Evolutionary conservation across 495 filamentous ascomycete species (phyloP).

Genomic region (Tuber brumale): DNA sequence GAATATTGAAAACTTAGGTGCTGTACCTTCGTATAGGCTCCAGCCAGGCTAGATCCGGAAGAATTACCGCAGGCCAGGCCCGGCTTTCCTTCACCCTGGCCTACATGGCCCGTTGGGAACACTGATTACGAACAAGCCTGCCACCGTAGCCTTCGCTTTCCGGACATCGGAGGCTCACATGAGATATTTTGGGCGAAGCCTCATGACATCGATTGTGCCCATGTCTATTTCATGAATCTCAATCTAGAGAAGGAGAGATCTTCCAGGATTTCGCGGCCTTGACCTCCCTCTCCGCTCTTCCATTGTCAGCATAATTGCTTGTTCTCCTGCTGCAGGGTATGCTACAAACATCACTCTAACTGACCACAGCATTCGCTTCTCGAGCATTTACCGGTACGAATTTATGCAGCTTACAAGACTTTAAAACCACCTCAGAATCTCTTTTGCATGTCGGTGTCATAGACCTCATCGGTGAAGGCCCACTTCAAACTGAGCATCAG

Average conservation of each 20-base stretch:
- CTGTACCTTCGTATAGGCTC: no score
- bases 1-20: no score
- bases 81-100: no score
- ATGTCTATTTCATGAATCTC: conserved; percentile 99
- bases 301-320: conserved; percentile 30
- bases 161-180: conserved; percentile 90
- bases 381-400: background rate
- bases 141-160: conserved; percentile 86
- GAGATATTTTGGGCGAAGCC: conserved; percentile 94
- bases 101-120: no score
- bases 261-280: conserved; percentile 96
- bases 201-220: conserved; percentile 98
- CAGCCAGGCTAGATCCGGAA: no score
- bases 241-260: conserved; percentile 92
- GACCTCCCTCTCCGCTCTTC: conserved; percentile 80
- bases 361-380: conserved; percentile 12
- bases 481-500: conserved; percentile 66
- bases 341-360: conserved; percentile 49
- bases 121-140: conserved; percentile 87
- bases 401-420: conserved; percentile 54
- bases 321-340: background rate
- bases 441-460: conserved; percentile 56
- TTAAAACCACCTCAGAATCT: conserved; percentile 58
- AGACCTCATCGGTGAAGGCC: conserved; percentile 69
- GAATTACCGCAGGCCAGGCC: no score